phyloP scores from a whole-genome alignment of 768 basidiomycete genomes.

The Tulasnella sp. region DNA sequence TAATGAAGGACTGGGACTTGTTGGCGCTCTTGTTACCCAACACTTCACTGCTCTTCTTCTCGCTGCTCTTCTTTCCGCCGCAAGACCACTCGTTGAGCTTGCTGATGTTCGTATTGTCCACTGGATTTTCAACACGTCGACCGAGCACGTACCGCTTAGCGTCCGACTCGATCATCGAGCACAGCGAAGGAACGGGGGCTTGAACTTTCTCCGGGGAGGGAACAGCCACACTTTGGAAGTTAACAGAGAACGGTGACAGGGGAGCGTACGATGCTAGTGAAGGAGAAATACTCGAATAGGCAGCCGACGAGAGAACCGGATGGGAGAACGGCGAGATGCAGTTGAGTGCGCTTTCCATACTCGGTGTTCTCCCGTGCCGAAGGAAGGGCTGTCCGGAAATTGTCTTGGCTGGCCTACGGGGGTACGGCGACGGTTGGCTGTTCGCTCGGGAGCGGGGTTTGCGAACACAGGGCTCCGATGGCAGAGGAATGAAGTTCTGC shows the following conservation, averaged over 20 bases:
- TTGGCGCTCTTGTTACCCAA: neutral
- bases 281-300: neutral
- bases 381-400: neutral
- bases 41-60: neutral
- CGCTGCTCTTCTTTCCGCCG: too few species aligned
- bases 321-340: conserved; percentile 15
- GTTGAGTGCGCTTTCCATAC: conserved; percentile 11
- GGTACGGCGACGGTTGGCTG: conserved; percentile 3
- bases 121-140: neutral
- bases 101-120: conserved; percentile 1
- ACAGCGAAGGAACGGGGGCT: neutral
- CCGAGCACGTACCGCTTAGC: neutral
- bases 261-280: neutral
- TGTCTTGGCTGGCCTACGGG: neutral
- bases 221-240: neutral
- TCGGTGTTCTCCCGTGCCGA: conserved; percentile 2
- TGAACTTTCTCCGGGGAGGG: neutral
- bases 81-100: neutral
- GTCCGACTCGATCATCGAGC: neutral
- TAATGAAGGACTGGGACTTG: neutral
- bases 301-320: neutral
- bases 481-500: conserved; percentile 11
- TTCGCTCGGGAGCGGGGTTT: conserved; percentile 12
- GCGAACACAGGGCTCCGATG: conserved; percentile 13
- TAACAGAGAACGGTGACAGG: neutral